A percentile compares a stretch with the other conserved stretches of the same genome.
phyloP scores from a whole-genome alignment of 805 yeast genomes.

The Metschnikowia bowlesiae region DNA sequence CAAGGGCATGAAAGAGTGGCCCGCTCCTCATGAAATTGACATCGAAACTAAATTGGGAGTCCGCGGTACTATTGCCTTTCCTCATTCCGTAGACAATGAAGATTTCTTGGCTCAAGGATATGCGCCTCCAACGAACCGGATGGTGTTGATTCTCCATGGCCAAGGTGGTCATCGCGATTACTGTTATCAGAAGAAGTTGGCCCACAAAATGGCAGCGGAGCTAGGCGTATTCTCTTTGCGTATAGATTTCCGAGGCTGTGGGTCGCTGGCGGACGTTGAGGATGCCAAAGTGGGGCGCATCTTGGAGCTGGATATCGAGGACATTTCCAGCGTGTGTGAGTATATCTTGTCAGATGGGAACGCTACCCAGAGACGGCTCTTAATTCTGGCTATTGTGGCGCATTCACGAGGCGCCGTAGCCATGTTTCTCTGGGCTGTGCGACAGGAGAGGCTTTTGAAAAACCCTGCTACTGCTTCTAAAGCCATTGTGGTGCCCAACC shows the following conservation, averaged over 20 bases:
- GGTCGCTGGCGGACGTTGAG: constrained; percentile 57
- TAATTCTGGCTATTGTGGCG: constrained; percentile 56
- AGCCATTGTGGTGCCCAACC: constrained; percentile 51
- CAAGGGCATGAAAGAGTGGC: constrained; percentile 10
- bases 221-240: constrained; percentile 65
- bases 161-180: constrained; percentile 81
- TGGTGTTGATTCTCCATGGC: constrained; percentile 74
- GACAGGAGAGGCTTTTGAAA: constrained; percentile 35
- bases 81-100: constrained; percentile 26
- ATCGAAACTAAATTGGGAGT: constrained; percentile 34
- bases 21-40: constrained; percentile 31
- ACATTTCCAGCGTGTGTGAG: constrained; percentile 45
- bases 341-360: constrained; percentile 25
- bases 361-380: constrained; percentile 39
- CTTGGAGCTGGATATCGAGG: constrained; percentile 62
- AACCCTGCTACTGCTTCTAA: constrained; percentile 20
- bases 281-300: constrained; percentile 47
- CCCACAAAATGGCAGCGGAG: constrained; percentile 52
- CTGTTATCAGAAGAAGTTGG: constrained; percentile 63
- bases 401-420: constrained; percentile 82
- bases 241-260: constrained; percentile 84
- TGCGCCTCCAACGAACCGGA: constrained; percentile 43
- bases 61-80: constrained; percentile 36
- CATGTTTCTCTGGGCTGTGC: constrained; percentile 65
- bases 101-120: constrained; percentile 22